These are phyloP conservation scores for Penicillium steckii DNA, from an alignment of 495 filamentous ascomycete genomes.

Conservation along the genomic window DNA sequence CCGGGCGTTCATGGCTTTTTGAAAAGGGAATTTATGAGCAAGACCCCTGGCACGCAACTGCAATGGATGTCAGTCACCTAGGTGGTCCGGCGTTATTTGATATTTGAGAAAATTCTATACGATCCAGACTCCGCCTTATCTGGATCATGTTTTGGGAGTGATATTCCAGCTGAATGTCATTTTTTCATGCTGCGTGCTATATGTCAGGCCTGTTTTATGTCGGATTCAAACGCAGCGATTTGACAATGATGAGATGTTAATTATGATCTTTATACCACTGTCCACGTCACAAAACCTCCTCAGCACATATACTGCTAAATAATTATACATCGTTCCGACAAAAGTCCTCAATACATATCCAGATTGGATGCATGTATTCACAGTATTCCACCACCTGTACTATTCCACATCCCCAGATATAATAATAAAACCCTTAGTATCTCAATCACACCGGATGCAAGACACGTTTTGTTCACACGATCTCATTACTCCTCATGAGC, in stretches of 20 bases:
- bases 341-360: constrained; percentile 1
- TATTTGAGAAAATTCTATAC: background rate
- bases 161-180: background rate
- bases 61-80: background rate
- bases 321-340: too few relatives aligned
- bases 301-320: too few relatives aligned
- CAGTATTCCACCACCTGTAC: too few relatives aligned
- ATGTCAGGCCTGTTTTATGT: background rate
- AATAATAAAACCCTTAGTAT: too few relatives aligned
- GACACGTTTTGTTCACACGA: too few relatives aligned
- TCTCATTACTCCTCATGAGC: constrained; percentile 36
- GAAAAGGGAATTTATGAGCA: background rate
- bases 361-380: too few relatives aligned
- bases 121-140: constrained; percentile 4
- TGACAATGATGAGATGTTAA: background rate
- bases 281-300: background rate
- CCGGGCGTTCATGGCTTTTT: background rate
- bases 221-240: background rate
- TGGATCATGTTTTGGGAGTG: background rate
- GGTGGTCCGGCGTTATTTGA: background rate
- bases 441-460: too few relatives aligned
- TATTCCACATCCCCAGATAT: too few relatives aligned
- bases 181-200: background rate
- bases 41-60: too few relatives aligned
- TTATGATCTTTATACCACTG: background rate